Percentiles rank a stretch among this genome's conserved stretches.
phyloP scores from a whole-genome alignment of 768 basidiomycete genomes.

The Xerocomellus chrysenteron region DNA sequence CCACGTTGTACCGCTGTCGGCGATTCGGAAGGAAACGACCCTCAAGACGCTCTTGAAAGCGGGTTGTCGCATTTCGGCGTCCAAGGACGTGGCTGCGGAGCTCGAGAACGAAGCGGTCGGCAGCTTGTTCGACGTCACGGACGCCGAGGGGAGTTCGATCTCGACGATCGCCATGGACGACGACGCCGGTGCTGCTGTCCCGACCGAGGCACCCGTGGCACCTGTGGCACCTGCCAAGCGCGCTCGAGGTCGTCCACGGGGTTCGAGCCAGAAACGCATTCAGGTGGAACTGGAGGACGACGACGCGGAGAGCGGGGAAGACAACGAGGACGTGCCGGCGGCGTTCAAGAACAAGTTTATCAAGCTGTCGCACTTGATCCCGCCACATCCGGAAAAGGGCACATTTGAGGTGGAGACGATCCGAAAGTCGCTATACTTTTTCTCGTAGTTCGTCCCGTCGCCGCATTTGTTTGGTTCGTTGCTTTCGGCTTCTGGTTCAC shows the following conservation, averaged over 20 bases:
- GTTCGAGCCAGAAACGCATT: conserved; percentile 18
- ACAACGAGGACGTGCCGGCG: conserved; percentile 23
- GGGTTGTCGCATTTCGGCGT: conserved; percentile 46
- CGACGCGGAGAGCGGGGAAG: conserved; percentile 4
- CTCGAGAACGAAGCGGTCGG: conserved; percentile 26
- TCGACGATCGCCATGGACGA: conserved; percentile 20
- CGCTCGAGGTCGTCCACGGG: conserved; percentile 19
- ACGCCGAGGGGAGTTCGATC: conserved; percentile 35
- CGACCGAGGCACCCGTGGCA: background rate
- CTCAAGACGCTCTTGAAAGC: conserved; percentile 43
- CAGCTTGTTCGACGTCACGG: conserved; percentile 39
- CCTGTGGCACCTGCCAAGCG: conserved; percentile 5
- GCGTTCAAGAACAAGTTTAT: conserved; percentile 61
- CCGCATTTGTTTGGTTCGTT: background rate
- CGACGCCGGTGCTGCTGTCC: background rate
- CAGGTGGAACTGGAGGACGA: conserved; percentile 5
- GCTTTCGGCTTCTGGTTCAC: background rate
- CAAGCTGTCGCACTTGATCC: conserved; percentile 69
- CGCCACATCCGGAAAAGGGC: conserved; percentile 82
- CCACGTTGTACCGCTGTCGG: conserved; percentile 60
- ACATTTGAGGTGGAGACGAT: conserved; percentile 81
- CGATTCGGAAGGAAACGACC: conserved; percentile 39
- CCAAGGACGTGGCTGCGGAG: conserved; percentile 38
- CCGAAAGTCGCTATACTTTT: conserved; percentile 86
- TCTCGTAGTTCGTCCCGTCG: conserved; percentile 55